These are phyloP conservation scores for Pharnaceum exiguum DNA, from an alignment of 148 eudicot species.

Conservation along the genomic window DNA sequence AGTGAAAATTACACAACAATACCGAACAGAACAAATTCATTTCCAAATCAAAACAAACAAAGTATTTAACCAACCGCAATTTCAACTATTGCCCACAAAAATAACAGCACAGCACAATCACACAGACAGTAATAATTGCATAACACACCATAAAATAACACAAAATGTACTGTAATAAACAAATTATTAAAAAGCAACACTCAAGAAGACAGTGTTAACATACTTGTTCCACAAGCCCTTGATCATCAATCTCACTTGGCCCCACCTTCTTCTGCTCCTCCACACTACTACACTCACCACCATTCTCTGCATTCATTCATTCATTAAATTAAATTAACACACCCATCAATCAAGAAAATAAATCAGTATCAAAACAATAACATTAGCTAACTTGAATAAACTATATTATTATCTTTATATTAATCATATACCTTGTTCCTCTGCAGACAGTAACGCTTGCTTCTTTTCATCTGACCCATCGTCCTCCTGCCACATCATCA, in stretches of 20 bases:
- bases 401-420: not conserved
- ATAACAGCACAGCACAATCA: not conserved
- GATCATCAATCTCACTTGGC: conserved; percentile 12
- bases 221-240: conserved; percentile 29
- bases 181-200: not conserved
- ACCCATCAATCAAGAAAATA: not conserved
- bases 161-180: not conserved
- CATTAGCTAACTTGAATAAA: not conserved
- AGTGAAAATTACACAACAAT: no score
- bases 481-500: no score
- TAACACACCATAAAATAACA: not conserved
- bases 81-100: no score
- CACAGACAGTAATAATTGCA: not conserved
- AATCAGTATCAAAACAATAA: not conserved
- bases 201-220: not conserved
- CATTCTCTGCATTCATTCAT: not conserved
- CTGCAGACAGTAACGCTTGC: no score
- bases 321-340: not conserved
- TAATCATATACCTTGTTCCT: no score
- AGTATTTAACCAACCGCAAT: no score
- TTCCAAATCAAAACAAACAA: no score
- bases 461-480: no score
- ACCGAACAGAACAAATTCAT: no score
- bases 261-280: conserved; percentile 22
- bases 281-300: conserved; percentile 17